Evolutionary conservation across 2,329 filamentous ascomycete species (phyloP), one percentile per base, ranked within the genome.

Genomic region (Fusarium armeniacum): DNA sequence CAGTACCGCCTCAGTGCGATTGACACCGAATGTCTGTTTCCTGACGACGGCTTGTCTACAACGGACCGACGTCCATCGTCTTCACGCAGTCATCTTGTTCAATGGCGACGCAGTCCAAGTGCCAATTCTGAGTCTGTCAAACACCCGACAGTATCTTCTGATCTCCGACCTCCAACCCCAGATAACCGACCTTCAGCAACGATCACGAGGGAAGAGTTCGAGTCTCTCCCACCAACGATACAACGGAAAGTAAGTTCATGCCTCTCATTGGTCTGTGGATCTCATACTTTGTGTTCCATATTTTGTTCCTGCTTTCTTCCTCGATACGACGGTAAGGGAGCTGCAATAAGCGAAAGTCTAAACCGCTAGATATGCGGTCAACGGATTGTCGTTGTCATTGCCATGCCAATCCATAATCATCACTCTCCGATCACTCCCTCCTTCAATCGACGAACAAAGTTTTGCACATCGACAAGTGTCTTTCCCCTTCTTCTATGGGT

Each of bases 241-340:
- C 82, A 85, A 73, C 82, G 86, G 77, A 89, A 89, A 81, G 86
- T 89, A 79, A 82, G 85, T 81, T 58, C 20, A n/a, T 46, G 20
- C 24, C 49, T 71, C 56, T 66, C 55, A 66, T 54, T 69, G n/a
- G 36, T 44, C 18, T 65, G 28, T 41, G 54, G 24, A 56, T 58
- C 36, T 43, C 33, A 33, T 54, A 18, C 43, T 24, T 18, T 43
- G 9, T 44, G 54, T 45, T 45, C 38, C 44, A 53, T 54, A 41
- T 65, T 52, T 62, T 62, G 41, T 65, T 56, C 55, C 36, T 54
- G 33, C 53, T 40, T 32, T n/a, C 35, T 36, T 26, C 49, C 36
- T 69, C 60, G 24, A 44, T 55, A 59, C 45, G 46, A 65, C 52
- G 40, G 18, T 45, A 36, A 66, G 57, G 47, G 58, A 46, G 44